Conservation (phyloP, 169 alveolate species). For the Eimeria zaria region DNA sequence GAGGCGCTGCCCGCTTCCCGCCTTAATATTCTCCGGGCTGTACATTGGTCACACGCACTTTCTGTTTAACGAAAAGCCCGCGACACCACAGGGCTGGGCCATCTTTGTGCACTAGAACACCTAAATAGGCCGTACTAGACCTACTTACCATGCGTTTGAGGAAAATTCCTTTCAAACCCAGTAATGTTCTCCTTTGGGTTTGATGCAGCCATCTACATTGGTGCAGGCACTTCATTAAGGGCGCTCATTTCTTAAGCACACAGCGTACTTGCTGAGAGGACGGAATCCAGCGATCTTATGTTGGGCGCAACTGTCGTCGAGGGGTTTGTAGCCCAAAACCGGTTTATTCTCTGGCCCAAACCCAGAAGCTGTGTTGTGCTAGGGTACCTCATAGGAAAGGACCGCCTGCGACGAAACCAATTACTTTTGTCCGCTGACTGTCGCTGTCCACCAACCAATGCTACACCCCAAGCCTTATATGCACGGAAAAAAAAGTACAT, state of each 20-base stretch:
- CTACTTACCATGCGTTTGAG: not conserved
- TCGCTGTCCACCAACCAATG: no score
- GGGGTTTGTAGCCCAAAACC: no score
- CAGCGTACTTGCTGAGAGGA: no score
- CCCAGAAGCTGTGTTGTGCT: no score
- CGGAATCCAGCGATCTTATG: no score
- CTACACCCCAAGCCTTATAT: not conserved
- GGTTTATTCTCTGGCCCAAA: no score
- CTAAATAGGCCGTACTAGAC: not conserved
- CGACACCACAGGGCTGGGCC: not conserved
- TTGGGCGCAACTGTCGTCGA: no score
- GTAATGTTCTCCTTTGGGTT: not conserved
- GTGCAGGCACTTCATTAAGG: not conserved
- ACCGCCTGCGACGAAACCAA: no score
- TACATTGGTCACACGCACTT: not conserved
- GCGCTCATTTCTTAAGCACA: not conserved
- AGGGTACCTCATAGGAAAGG: no score
- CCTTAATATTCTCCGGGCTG: not conserved
- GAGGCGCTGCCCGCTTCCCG: not conserved
- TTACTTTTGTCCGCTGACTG: no score
- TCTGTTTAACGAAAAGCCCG: not conserved
- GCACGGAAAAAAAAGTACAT: not conserved
- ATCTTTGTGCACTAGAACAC: not conserved
- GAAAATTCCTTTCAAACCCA: not conserved
- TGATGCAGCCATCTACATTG: not conserved